Evolutionary conservation across 805 yeast genomes (phyloP).

Genomic region (Ogataea angusta): DNA sequence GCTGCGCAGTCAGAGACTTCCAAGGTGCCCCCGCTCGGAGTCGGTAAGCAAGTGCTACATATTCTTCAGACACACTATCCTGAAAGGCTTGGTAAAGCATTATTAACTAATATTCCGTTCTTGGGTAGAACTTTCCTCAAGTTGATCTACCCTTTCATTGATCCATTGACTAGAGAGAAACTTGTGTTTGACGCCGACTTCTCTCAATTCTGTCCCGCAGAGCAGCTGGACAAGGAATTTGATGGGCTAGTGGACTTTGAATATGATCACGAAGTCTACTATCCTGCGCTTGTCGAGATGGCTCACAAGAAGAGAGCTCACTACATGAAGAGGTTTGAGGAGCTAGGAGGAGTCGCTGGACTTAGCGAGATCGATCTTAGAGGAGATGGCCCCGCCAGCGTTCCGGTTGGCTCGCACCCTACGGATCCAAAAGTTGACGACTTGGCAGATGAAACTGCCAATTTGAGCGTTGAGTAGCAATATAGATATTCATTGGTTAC

Average conservation of each 20-base stretch:
- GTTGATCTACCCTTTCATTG: slow-evolving; percentile 92
- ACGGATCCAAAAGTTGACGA: slow-evolving; percentile 6
- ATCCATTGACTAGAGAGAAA: slow-evolving; percentile 91
- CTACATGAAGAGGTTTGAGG: slow-evolving; percentile 65
- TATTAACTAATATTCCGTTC: slow-evolving; percentile 90
- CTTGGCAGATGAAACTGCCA: background rate
- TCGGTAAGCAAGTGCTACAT: slow-evolving; percentile 87
- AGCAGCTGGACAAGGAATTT: slow-evolving; percentile 77
- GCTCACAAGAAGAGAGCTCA: slow-evolving; percentile 56
- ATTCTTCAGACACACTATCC: slow-evolving; percentile 97
- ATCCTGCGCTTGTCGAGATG: slow-evolving; percentile 65
- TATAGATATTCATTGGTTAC: background rate
- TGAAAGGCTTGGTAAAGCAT: slow-evolving; percentile 90
- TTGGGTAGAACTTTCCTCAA: slow-evolving; percentile 90
- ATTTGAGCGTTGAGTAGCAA: slow-evolving; percentile 1
- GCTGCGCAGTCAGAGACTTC: slow-evolving; percentile 50
- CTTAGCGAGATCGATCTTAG: slow-evolving; percentile 81
- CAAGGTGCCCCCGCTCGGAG: slow-evolving; percentile 83
- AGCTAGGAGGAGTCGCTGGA: slow-evolving; percentile 73
- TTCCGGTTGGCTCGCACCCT: slow-evolving; percentile 34
- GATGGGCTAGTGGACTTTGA: slow-evolving; percentile 86
- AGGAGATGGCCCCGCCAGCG: slow-evolving; percentile 29
- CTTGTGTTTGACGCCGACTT: slow-evolving; percentile 90
- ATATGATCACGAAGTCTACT: slow-evolving; percentile 75
- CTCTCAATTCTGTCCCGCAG: slow-evolving; percentile 72